Conservation (phyloP, 2,329 filamentous ascomycete genomes). For the Paracoccidioides lutzii region DNA sequence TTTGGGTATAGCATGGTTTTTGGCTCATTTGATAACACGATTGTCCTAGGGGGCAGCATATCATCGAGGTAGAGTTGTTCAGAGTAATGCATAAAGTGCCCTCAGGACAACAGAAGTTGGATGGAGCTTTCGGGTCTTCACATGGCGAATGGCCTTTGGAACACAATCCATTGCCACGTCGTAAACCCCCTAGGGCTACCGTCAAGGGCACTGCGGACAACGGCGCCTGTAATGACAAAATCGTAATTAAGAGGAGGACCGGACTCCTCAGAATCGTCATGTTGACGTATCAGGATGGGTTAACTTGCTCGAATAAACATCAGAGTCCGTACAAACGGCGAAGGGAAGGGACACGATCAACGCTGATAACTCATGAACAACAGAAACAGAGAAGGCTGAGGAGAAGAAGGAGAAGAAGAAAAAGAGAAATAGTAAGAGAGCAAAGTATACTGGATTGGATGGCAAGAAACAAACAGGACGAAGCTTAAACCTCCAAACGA, state of each 20-base stretch:
- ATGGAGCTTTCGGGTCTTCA: conserved; percentile 25
- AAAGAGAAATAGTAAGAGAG: not conserved
- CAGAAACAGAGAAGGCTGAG: not conserved
- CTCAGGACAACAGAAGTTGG: conserved; percentile 33
- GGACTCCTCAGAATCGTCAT: not conserved
- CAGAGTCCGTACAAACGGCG: not conserved
- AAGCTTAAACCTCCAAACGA: not conserved
- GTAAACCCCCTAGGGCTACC: conserved; percentile 14
- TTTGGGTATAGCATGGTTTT: conserved; percentile 31
- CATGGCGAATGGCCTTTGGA: conserved; percentile 24
- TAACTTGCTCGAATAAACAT: not conserved
- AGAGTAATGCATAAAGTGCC: conserved; percentile 30
- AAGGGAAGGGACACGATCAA: not conserved
- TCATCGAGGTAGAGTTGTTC: conserved; percentile 29
- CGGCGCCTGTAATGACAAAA: not conserved
- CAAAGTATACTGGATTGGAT: not conserved
- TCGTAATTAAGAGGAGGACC: not conserved
- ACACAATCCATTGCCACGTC: conserved; percentile 19
- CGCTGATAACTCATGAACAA: not conserved
- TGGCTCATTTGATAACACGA: conserved; percentile 30
- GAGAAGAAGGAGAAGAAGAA: not conserved
- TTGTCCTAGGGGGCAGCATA: conserved; percentile 35
- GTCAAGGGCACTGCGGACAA: conserved; percentile 13
- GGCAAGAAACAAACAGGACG: not conserved
- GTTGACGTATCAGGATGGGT: not conserved